A percentile compares a stretch with the other conserved stretches of the same genome.
Conservation (phyloP, 2,329 filamentous ascomycete genomes). For the Colletotrichum abscissum region DNA sequence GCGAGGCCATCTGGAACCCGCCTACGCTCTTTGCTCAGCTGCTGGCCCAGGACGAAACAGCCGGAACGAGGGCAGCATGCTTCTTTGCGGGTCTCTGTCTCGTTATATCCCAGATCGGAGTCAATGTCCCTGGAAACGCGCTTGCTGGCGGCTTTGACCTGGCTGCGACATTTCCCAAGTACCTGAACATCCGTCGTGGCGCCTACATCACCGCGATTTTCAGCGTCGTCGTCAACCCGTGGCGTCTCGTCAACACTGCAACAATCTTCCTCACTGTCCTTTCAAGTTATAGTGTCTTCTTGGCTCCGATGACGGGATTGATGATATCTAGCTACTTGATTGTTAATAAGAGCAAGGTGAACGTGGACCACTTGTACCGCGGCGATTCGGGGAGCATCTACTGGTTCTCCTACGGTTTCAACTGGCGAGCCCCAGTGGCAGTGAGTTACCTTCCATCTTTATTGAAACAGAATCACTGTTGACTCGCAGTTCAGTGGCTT, state of each 20-base stretch:
- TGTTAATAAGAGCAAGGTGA: conserved; percentile 47
- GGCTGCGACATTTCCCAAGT: conserved; percentile 50
- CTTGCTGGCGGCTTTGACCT: conserved; percentile 52
- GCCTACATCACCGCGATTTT: conserved; percentile 50
- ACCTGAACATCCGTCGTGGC: conserved; percentile 51
- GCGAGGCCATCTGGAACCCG: conserved; percentile 51
- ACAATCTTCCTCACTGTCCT: conserved; percentile 49
- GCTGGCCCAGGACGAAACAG: conserved; percentile 42
- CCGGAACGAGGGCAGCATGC: conserved; percentile 48
- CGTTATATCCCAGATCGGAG: conserved; percentile 49
- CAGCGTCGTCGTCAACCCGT: conserved; percentile 50
- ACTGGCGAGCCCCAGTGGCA: conserved; percentile 52
- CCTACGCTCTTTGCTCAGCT: conserved; percentile 48
- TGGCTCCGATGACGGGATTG: conserved; percentile 53
- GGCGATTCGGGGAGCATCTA: conserved; percentile 47
- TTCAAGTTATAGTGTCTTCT: conserved; percentile 50
- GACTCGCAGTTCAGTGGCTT: background rate
- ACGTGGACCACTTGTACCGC: conserved; percentile 49
- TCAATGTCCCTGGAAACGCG: conserved; percentile 51
- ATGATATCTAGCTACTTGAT: conserved; percentile 51
- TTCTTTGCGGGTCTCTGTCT: conserved; percentile 53
- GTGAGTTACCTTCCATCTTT: conserved; percentile 41
- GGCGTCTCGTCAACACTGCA: conserved; percentile 51
- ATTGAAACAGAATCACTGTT: background rate
- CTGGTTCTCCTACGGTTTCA: conserved; percentile 53